Evolutionary conservation across 352 stramenopile species (phyloP).

Genomic region (Pythium periplocum): DNA sequence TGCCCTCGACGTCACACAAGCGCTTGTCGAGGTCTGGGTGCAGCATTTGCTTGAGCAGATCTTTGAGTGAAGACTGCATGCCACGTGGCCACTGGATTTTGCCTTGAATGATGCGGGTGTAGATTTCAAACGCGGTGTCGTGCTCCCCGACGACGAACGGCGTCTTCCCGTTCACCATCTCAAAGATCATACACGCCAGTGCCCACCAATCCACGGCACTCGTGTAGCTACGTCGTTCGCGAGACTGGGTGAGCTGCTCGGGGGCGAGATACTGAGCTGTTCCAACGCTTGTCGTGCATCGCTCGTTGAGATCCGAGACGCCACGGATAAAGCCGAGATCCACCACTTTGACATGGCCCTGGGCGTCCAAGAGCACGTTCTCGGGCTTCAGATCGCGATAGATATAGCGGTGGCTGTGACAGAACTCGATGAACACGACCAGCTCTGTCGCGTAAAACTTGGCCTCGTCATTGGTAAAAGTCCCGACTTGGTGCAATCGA

Average conservation of each 20-base stretch:
- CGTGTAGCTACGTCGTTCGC: slow-evolving; percentile 59
- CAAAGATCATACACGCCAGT: slow-evolving; percentile 74
- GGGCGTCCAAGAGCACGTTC: slow-evolving; percentile 83
- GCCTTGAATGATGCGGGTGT: slow-evolving; percentile 72
- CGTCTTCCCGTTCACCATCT: slow-evolving; percentile 63
- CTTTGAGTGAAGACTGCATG: slow-evolving; percentile 35
- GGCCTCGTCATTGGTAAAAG: slow-evolving; percentile 54
- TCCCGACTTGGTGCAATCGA: slow-evolving; percentile 42
- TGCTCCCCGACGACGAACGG: slow-evolving; percentile 75
- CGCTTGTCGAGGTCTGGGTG: slow-evolving; percentile 39
- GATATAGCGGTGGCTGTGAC: slow-evolving; percentile 55
- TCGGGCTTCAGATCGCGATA: slow-evolving; percentile 89
- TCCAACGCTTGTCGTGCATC: slow-evolving; percentile 49
- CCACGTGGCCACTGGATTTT: slow-evolving; percentile 48
- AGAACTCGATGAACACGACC: slow-evolving; percentile 47
- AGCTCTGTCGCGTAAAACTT: slow-evolving; percentile 79
- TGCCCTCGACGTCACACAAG: slow-evolving; percentile 31
- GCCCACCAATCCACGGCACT: slow-evolving; percentile 83
- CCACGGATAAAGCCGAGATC: slow-evolving; percentile 67
- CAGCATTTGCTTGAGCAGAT: slow-evolving; percentile 70
- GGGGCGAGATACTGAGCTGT: slow-evolving; percentile 71
- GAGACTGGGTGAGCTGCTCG: slow-evolving; percentile 63
- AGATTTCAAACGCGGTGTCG: slow-evolving; percentile 86
- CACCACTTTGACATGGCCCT: slow-evolving; percentile 59
- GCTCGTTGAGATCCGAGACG: slow-evolving; percentile 25